A percentile compares a stretch with the other conserved stretches of the same genome.
These are phyloP conservation scores for Cenchrus americanus DNA, from an alignment of 176 grass and related monocot genomes.

Conservation along the genomic window DNA sequence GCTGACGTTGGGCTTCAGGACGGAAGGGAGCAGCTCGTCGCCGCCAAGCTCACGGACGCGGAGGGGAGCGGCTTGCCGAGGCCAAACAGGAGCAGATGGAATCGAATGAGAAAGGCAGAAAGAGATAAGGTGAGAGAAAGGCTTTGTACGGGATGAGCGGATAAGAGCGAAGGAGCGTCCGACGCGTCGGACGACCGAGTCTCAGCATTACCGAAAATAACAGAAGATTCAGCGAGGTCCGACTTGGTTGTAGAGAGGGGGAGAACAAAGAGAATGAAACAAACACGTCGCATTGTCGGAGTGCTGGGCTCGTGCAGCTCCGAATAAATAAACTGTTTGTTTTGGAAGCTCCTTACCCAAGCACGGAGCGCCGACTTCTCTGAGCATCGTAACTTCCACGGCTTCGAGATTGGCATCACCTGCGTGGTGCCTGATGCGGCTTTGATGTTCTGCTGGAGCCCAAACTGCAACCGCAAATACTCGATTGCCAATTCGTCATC, in stretches of 20 bases:
- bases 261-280: background rate
- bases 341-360: background rate
- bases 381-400: background rate
- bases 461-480: background rate
- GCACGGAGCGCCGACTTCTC: background rate
- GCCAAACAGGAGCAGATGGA: no score
- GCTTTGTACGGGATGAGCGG: no score
- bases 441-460: background rate
- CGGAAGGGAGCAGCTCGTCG: no score
- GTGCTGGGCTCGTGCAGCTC: background rate
- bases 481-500: background rate
- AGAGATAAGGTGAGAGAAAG: no score
- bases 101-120: no score
- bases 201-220: no score
- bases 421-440: background rate
- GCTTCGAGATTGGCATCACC: constrained; percentile 4
- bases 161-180: no score
- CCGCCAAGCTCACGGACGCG: no score
- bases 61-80: no score
- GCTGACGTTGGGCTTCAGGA: no score
- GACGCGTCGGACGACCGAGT: no score
- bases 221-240: background rate
- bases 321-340: background rate
- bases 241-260: background rate
- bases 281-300: background rate